Base-by-base conservation (phyloP, 305 asterid genomes). In the Lippia alba region DNA sequence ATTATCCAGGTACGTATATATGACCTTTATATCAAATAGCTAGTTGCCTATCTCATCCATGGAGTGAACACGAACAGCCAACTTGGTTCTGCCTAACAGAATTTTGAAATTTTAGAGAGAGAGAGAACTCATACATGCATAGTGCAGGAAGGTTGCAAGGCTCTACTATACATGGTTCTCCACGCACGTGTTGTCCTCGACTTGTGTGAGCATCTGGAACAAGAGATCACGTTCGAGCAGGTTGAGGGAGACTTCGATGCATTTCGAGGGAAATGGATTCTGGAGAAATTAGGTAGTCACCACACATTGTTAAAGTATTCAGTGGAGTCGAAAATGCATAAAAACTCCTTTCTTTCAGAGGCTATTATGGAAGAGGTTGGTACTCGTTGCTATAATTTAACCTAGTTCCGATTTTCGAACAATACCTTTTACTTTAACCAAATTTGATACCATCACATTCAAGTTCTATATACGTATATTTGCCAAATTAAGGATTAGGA, bases 321-420 rank as follows among this genome's bases (percentile, higher is more conserved):
- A 0, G 96, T 93, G 77, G 96, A 93, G 86, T 91, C 96, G n/a
- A 93, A 87, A 82, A 93, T 93, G 96, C 96, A 78, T 71, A 87
- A 89, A 78, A 87, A 93, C 79, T 94, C 96, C 5, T 86, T 91
- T 76, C 97, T 94, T 82, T 89, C 98, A 4, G 98, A 91, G 84
- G 97, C 92, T 74, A 94, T 94, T 36, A 85, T 94, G 97, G 98
- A 94, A 85, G 98, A 94, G 96, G 98, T 92, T 75, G 49, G 86
- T 73, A 18, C 34, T 55, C 20, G 11, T 51, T 41, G 58, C 69
- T 36, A 36, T 36, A 5, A 36, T 24, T 24, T 24, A 24, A 24
- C 30, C 30, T 24, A 24, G 30, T 24, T 24, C 30, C 30, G 3
- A 24, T 24, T 24, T 24, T 36, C 41, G 9, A 36, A 4, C 41